These are phyloP conservation scores for Solanum chiquidenum DNA, from an alignment of 257 asterid species.

Conservation along the genomic window DNA sequence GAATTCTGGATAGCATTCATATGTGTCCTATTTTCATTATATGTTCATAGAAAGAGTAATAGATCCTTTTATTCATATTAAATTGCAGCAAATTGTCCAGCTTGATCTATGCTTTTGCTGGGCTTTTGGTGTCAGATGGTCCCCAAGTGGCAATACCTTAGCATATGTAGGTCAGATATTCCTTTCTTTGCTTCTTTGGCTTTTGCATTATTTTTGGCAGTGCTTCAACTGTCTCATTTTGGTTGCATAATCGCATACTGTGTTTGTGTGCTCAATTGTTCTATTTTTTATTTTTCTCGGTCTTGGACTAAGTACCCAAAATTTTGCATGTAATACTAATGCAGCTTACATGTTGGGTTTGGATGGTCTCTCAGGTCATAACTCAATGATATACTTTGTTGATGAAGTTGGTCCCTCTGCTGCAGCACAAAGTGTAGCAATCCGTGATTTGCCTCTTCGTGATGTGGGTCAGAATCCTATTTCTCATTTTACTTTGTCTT, in stretches of 20 bases:
- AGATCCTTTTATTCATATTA: neutral
- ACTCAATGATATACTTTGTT: constrained; percentile 93
- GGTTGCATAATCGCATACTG: neutral
- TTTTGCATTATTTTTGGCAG: neutral
- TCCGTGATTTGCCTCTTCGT: constrained; percentile 98
- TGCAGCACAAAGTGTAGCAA: constrained; percentile 86
- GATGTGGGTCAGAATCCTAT: constrained; percentile 99
- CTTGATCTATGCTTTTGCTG: constrained; percentile 92
- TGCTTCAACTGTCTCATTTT: neutral
- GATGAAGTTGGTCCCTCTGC: constrained; percentile 97
- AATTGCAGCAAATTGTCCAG: constrained; percentile 87
- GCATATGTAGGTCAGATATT: constrained; percentile 80
- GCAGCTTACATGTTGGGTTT: constrained; percentile 1
- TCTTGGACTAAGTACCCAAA: neutral
- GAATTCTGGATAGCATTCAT: neutral
- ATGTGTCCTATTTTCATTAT: neutral
- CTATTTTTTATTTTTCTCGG: neutral
- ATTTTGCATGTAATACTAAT: constrained; percentile 1
- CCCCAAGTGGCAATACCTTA: constrained; percentile 86
- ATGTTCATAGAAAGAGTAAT: neutral
- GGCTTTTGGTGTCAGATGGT: constrained; percentile 97
- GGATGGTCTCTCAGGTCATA: constrained; percentile 56
- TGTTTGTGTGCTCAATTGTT: neutral
- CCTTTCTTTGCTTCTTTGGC: constrained; percentile 14
- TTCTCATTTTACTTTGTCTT: constrained; percentile 19